Conservation (phyloP, 192 early-diverging fungal genomes). For the Coemansia sp. region DNA sequence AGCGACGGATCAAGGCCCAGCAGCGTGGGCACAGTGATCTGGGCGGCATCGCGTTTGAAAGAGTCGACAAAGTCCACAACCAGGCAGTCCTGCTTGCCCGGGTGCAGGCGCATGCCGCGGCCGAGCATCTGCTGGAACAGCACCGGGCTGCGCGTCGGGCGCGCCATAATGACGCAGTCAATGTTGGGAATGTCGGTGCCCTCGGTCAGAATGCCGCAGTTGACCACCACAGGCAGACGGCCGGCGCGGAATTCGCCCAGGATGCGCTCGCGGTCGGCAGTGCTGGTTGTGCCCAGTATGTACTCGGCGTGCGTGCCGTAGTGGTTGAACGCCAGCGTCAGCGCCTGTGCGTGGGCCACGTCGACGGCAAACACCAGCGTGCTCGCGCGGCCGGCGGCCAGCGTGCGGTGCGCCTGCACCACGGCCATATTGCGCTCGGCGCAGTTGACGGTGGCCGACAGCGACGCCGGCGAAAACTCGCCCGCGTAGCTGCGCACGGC, state of each 20-base stretch:
- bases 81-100: constrained; percentile 70
- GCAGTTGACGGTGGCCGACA: constrained; percentile 60
- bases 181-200: constrained; percentile 85
- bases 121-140: constrained; percentile 97
- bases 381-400: constrained; percentile 47
- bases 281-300: constrained; percentile 57
- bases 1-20: constrained; percentile 67
- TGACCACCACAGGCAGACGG: constrained; percentile 74
- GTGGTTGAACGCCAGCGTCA: constrained; percentile 55
- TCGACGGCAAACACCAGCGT: constrained; percentile 88
- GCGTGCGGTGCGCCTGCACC: constrained; percentile 58
- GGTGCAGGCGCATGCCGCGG: constrained; percentile 70
- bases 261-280: constrained; percentile 53
- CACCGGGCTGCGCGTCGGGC: constrained; percentile 78
- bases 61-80: constrained; percentile 84
- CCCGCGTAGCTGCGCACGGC: constrained; percentile 45
- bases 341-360: constrained; percentile 64
- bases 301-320: constrained; percentile 41
- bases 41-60: constrained; percentile 42
- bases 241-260: constrained; percentile 60
- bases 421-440: constrained; percentile 57
- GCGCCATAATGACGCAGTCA: constrained; percentile 81
- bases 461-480: constrained; percentile 60
- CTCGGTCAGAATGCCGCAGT: constrained; percentile 83
- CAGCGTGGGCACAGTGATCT: constrained; percentile 73